Percentiles rank a stretch among this genome's conserved stretches.
Evolutionary conservation across 1,284 basidiomycete genomes (phyloP).

Genomic region (Cryptococcus sp.): DNA sequence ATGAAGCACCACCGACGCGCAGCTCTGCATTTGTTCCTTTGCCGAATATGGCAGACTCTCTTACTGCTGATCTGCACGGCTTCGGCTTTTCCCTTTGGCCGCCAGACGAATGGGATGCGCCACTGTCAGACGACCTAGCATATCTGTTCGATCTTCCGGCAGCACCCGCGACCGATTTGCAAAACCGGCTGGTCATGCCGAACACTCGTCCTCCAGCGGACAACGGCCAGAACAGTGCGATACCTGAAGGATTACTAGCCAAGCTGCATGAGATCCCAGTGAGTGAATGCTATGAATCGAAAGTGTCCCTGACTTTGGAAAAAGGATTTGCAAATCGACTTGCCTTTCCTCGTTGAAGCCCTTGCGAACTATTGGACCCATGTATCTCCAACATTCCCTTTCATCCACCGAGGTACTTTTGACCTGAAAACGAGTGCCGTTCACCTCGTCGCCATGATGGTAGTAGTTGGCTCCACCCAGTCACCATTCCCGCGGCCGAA

Average conservation of each 20-base stretch:
- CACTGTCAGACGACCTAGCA: too few species aligned
- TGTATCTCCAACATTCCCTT: conserved; percentile 42
- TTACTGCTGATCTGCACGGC: too few species aligned
- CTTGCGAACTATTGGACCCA: conserved; percentile 35
- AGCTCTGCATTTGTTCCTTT: background rate
- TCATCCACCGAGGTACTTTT: conserved; percentile 46
- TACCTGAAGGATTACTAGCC: conserved; percentile 1
- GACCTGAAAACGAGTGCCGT: conserved; percentile 30
- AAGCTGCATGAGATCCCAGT: conserved; percentile 7
- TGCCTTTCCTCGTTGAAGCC: conserved; percentile 28
- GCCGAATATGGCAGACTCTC: too few species aligned
- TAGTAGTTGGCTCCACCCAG: conserved; percentile 32
- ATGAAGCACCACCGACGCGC: background rate
- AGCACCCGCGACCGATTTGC: background rate
- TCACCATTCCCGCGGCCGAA: conserved; percentile 10
- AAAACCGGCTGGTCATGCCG: background rate
- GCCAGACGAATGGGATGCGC: too few species aligned
- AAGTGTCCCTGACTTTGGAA: conserved; percentile 13
- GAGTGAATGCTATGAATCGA: conserved; percentile 16
- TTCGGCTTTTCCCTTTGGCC: too few species aligned
- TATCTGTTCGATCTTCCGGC: background rate
- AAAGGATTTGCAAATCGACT: conserved; percentile 25
- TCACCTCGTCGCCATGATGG: conserved; percentile 43
- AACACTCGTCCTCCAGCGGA: background rate
- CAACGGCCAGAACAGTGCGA: conserved; percentile 10